Base-by-base conservation (phyloP, 2,329 filamentous ascomycete species). In the Talaromyces atroroseus region DNA sequence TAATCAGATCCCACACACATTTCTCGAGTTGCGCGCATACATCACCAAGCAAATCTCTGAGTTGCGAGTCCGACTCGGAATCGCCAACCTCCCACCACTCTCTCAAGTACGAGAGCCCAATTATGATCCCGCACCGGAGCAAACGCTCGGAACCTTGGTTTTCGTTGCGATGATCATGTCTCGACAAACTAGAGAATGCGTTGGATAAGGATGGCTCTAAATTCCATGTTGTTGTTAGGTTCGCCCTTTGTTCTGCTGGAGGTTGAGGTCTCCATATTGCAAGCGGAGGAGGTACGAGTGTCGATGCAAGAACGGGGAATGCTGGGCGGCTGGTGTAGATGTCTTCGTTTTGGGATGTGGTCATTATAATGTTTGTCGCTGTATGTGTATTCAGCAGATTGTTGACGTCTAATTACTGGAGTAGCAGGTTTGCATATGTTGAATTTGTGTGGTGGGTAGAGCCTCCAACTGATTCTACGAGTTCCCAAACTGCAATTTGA, bases 21-120 rank as follows among this genome's bases (percentile, higher is more conserved):
- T 36, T 8, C 16, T 38, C 5, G 26, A 47, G 7, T 7, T 4
- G 16, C 2, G 12, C 5, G 40, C 36, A 24, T 40, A 72, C 71
- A 64, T 70, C 63, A 38, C 65, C 68, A 45, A 72, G 59, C 23
- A 63, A 63, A 46, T 69, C 64, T 45, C 38, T 16, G 14, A 36
- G 32, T 16, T 16, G 26, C 7, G 26, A 29, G 26, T 70, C 62
- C 16, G 20, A n/a, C 20, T 40, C 21, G 5, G n/a, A 32, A 18
- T 59, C 62, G 36, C 52, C 11, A 12, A n/a, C 45, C 49, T 53
- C 45, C 45, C 42, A 59, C 59, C 57, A 61, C 32, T 55, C 55
- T 50, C 61, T 63, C 23, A 70, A 54, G 29, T 61, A 63, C 5
- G 71, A 73, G 51, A 73, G 65, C 0, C 69, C 70, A 21, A 71